Base-by-base conservation (phyloP, 805 yeast species). In the Ogataea saltuana region DNA sequence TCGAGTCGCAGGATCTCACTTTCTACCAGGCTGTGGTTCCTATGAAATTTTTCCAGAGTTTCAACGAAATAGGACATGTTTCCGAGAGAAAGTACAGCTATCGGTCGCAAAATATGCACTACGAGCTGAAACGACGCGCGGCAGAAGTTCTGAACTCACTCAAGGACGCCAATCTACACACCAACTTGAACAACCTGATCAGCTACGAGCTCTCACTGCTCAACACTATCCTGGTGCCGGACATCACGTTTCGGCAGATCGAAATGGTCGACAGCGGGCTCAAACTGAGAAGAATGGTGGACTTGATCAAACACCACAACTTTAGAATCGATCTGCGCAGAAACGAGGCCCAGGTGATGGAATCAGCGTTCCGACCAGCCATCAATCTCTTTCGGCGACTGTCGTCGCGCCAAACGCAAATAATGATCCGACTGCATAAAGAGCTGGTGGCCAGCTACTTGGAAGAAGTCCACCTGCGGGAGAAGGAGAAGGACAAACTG, bases 31-130 rank as follows among this genome's bases (percentile, higher is more conserved):
- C 82, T 0, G 66, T 75, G 16, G 77, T 81, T 0, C 77, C 82
- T 0, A 57, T 85, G 55, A 84, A 81, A 42, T 78, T 81, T 49
- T 85, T 78, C 72, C 69, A 74, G 15, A 63, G 76, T 41, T 89
- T 85, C 64, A 76, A 81, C 55, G 89, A 83, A 51, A 69, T 78
- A 31, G 71, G 70, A 17, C 78, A 46, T 41, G 50, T 45, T 18
- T 37, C 46, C n/a, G 55, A 55, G 10, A 48, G 43, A 22, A 42
- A 48, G 22, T 36, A 46, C 18, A 51, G 45, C 20, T 58, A 51
- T 34, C 50, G 48, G 39, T 46, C 69, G 5, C 72, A 69, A 34
- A 74, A 70, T 51, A 69, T 66, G 44, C 51, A 67, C 3, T 63
- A 53, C 43, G 83, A 77, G 41, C 25, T 46, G 5, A 59, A 50